A percentile compares a stretch with the other conserved stretches of the same genome.
These are phyloP conservation scores for Bipolaris zeicola DNA, from an alignment of 2,329 filamentous ascomycete genomes.

Conservation along the genomic window DNA sequence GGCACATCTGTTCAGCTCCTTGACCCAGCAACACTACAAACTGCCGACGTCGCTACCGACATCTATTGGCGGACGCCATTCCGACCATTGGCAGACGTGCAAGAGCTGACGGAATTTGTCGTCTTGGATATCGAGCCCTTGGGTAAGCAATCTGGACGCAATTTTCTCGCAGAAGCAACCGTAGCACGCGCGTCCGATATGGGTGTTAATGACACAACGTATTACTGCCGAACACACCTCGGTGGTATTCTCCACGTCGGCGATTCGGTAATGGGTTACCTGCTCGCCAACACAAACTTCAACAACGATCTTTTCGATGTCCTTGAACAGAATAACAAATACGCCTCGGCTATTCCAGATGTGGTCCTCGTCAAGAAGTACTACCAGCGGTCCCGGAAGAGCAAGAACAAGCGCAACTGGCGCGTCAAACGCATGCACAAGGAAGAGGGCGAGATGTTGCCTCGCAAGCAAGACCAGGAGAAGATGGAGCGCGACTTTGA, in stretches of 20 bases:
- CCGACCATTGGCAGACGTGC: slow-evolving; percentile 78
- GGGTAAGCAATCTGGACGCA: slow-evolving; percentile 77
- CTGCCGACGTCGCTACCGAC: slow-evolving; percentile 78
- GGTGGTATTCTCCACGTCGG: slow-evolving; percentile 84
- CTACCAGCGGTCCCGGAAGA: slow-evolving; percentile 84
- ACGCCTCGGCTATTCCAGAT: slow-evolving; percentile 81
- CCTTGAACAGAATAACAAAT: slow-evolving; percentile 75
- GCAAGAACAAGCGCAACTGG: slow-evolving; percentile 73
- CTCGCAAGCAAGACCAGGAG: slow-evolving; percentile 85
- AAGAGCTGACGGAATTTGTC: slow-evolving; percentile 88
- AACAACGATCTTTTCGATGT: slow-evolving; percentile 87
- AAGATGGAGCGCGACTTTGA: slow-evolving; percentile 93
- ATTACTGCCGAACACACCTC: slow-evolving; percentile 88
- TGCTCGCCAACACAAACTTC: slow-evolving; percentile 86
- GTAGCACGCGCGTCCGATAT: slow-evolving; percentile 87
- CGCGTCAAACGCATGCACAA: slow-evolving; percentile 90
- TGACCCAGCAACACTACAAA: slow-evolving; percentile 90
- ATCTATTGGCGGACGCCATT: slow-evolving; percentile 95
- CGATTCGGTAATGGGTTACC: slow-evolving; percentile 94
- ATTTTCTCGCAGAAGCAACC: slow-evolving; percentile 83
- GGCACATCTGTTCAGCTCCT: slow-evolving; percentile 89
- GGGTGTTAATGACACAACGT: slow-evolving; percentile 82
- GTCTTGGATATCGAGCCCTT: slow-evolving; percentile 91
- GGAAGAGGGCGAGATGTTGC: slow-evolving; percentile 85
- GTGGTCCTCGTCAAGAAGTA: slow-evolving; percentile 97